Base-by-base conservation (phyloP, 768 basidiomycete genomes). In the Tricholoma furcatifolium region DNA sequence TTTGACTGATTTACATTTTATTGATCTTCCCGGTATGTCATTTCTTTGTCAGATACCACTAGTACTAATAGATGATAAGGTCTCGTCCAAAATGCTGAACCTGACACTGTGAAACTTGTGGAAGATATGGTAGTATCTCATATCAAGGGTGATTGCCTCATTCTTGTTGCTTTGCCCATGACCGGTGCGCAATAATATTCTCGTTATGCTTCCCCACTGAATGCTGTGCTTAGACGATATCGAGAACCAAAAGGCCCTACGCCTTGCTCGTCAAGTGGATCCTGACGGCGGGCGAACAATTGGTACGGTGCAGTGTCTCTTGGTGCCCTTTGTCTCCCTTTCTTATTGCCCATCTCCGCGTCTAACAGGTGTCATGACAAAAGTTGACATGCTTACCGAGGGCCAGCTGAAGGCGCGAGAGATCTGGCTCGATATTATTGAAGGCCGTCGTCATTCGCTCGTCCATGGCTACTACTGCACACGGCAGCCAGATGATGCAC, bases 191-290 rank as follows among this genome's bases (percentile, higher is more conserved):
- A 11, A 24, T 27, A 4, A 27, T 10, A 20, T 2, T 15, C n/a
- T 34, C 12, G 10, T 47, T 32, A 7, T 24, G 17, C 23, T 32
- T 14, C 39, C 11, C 38, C 15, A 24, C 21, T 6, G 41, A 15
- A 38, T 27, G 23, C 35, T 30, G 50, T 3, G 17, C 14, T 34
- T 9, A 83, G 83, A 81, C 46, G 83, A 85, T 51, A 76, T 81
- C 47, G 76, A 83, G 56, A 84, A 82, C 57, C 82, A 82, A 59
- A 77, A 75, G 48, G 82, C 83, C 0, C 68, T 75, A 10, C 66
- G 68, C 1, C 70, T 83, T 2, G 82, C 82, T 1, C 65, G 64
- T 2, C 62, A 74, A 32, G 74, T 62, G 35, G 82, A 84, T 59
- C 73, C 74, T 0, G 56, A 68, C 0, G 80, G 83, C 2, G 55